Evolutionary conservation across 2,329 filamentous ascomycete species (phyloP).

Genomic region (Cercospora zeae-maydis): DNA sequence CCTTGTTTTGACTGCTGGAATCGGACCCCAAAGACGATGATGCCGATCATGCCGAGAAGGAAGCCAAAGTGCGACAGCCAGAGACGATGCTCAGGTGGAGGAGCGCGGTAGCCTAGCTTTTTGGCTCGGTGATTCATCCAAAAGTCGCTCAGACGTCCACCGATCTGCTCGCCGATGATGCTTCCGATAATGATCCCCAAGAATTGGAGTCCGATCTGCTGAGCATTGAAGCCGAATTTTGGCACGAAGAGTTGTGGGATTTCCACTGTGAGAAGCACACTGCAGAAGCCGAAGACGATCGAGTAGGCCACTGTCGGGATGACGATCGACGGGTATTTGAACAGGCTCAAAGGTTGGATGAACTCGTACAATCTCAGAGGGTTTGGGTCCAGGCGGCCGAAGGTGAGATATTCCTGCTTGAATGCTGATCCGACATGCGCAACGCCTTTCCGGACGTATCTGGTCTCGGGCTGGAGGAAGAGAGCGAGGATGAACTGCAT

Average conservation of each 20-base stretch:
- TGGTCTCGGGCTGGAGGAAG: conserved; percentile 55
- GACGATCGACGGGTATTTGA: conserved; percentile 46
- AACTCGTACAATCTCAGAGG: conserved; percentile 52
- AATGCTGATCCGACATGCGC: conserved; percentile 40
- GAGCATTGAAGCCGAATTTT: conserved; percentile 55
- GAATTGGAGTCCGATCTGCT: conserved; percentile 59
- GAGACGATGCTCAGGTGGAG: conserved; percentile 52
- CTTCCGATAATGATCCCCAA: conserved; percentile 56
- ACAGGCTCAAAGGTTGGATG: conserved; percentile 49
- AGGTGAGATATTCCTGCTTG: conserved; percentile 45
- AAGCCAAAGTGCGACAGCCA: conserved; percentile 57
- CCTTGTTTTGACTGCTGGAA: conserved; percentile 43
- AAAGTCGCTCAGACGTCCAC: conserved; percentile 52
- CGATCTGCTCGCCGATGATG: conserved; percentile 57
- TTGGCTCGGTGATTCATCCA: conserved; percentile 49
- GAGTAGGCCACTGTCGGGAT: conserved; percentile 53
- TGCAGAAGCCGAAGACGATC: conserved; percentile 56
- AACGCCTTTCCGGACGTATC: conserved; percentile 47
- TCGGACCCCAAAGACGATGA: conserved; percentile 55
- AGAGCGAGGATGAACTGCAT: conserved; percentile 56
- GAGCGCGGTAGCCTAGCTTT: conserved; percentile 30
- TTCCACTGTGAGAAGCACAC: conserved; percentile 55
- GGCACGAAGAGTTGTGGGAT: conserved; percentile 57
- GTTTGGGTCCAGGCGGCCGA: conserved; percentile 52
- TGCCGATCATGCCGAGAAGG: conserved; percentile 49